These are phyloP conservation scores for Podospora australis DNA, from an alignment of 495 filamentous ascomycete genomes.

Conservation along the genomic window DNA sequence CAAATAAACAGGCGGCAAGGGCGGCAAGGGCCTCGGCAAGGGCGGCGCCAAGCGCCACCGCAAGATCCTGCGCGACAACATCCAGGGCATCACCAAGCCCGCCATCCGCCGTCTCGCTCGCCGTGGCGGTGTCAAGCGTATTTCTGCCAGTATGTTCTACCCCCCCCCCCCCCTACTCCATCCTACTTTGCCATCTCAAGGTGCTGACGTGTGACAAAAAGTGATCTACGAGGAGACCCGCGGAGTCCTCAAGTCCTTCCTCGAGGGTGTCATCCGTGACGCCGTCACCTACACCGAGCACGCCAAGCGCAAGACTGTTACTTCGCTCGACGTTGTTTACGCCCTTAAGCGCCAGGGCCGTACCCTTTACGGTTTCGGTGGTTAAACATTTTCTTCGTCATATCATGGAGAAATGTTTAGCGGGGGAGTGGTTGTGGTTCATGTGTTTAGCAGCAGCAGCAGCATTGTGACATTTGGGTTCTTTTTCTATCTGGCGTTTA, in stretches of 20 bases:
- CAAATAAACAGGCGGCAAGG: constrained; percentile 59
- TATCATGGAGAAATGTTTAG: not conserved
- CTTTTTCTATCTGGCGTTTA: not conserved
- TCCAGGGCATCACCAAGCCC: constrained; percentile 99
- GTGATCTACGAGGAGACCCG: constrained; percentile 99
- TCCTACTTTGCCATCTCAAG: constrained; percentile 41
- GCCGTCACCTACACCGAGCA: constrained; percentile 97
- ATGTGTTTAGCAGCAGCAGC: not conserved
- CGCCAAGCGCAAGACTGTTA: constrained; percentile 97
- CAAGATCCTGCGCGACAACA: constrained; percentile 99
- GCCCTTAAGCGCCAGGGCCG: constrained; percentile 92
- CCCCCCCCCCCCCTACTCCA: constrained; percentile 58
- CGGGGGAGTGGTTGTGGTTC: not conserved
- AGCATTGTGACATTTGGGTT: no score
- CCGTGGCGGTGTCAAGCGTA: constrained; percentile 99
- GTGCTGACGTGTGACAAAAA: constrained; percentile 38
- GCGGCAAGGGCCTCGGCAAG: constrained; percentile 86
- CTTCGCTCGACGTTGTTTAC: constrained; percentile 91
- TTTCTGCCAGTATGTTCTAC: constrained; percentile 72
- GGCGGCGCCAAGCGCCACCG: constrained; percentile 91
- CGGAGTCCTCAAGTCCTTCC: constrained; percentile 99
- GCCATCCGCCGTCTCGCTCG: constrained; percentile 99
- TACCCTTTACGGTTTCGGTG: constrained; percentile 97
- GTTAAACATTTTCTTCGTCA: constrained; percentile 50
- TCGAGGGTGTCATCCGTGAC: constrained; percentile 98